Evolutionary conservation across 768 basidiomycete species (phyloP), one percentile per base, ranked within the genome.

Genomic region (Pleurotus platypus): DNA sequence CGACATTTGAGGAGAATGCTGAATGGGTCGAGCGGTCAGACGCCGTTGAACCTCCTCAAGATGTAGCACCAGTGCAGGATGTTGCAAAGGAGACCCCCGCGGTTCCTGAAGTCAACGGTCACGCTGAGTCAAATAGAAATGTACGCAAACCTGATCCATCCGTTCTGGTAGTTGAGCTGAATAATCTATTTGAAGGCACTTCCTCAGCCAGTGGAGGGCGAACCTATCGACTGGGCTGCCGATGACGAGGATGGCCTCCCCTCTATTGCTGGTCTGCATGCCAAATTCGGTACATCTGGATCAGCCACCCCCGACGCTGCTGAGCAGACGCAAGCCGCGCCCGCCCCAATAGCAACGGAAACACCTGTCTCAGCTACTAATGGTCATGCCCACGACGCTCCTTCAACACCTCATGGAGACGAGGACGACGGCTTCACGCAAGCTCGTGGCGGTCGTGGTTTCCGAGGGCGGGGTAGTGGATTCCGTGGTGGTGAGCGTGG

Each of bases 241-340:
- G 89, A 91, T 56, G 88, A 90, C n/a, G 87, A 87, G 60, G 82
- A 77, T 15, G 89, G 81, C 4, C 80, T 93, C 13, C 91, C 92
- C n/a, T 76, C 89, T 1, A 87, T 94, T 50, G 84, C 84, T 5
- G 81, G 80, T 48, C 76, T 92, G 24, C 90, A 92, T 57, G 87
- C 87, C 46, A 83, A 82, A 61, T 91, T 92, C 64, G 87, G 86
- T 5, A 82, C 84, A 11, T 89, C 90, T 40, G 87, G 85, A 5
- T 80, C 85, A 26, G 82, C 77, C n/a, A 88, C 87, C 0, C 87
- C 90, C 22, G 78, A 76, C 46, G 60, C 68, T 7, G 72, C 67
- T 15, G 76, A 56, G 35, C 59, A 57, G 40, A 78, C 73, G 62
- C 39, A 39, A 39, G 67, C 60, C 58, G 73, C 65, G 53, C n/a